Percentiles rank a stretch among this genome's conserved stretches.
Conservation (phyloP, 176 grass and related monocot species). For the Zoysia japonica region DNA sequence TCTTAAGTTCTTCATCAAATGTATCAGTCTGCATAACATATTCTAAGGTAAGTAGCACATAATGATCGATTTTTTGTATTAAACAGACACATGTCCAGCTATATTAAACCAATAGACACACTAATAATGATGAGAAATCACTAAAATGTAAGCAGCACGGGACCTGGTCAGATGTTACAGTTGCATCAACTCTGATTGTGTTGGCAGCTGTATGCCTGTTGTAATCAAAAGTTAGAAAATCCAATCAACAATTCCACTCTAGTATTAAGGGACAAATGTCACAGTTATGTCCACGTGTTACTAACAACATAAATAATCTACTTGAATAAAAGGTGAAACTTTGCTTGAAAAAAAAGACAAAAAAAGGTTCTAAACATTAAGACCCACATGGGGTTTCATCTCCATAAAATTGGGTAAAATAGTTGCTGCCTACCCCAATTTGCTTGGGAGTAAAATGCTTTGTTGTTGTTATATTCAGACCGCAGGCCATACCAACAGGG, state of each 20-base stretch:
- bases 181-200: conserved; percentile 58
- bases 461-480: too few species aligned
- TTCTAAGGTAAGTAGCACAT: conserved; percentile 28
- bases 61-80: not conserved
- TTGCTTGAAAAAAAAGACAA: not conserved
- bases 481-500: not conserved
- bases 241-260: not conserved
- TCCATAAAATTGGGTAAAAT: too few species aligned
- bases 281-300: conserved; percentile 2
- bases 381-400: not conserved
- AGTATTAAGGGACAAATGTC: not conserved
- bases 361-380: not conserved
- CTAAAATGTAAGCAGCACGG: not conserved
- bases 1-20: conserved; percentile 97
- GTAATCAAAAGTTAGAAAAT: conserved; percentile 3
- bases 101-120: conserved; percentile 23
- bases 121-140: conserved; percentile 8
- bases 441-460: too few species aligned
- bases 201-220: conserved; percentile 61
- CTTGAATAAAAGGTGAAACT: not conserved
- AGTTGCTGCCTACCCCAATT: too few species aligned
- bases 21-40: conserved; percentile 67
- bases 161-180: conserved; percentile 64
- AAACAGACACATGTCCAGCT: too few species aligned
- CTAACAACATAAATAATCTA: not conserved